Conservation (phyloP, 306 rosid genomes). For the Pyrus betulifolia region DNA sequence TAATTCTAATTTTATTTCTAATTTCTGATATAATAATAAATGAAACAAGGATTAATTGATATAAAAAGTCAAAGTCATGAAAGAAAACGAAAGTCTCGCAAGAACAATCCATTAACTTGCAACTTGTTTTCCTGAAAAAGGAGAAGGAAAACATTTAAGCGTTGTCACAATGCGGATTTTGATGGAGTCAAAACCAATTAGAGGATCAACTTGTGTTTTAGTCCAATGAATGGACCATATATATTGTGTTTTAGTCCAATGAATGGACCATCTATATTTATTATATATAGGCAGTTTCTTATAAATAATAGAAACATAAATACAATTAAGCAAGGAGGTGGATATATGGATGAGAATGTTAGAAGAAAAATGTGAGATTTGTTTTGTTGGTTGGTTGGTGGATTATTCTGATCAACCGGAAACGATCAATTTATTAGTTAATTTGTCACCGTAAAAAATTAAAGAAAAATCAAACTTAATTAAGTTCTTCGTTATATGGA, state of each 20-base stretch:
- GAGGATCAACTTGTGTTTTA: neutral
- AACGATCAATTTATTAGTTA: constrained; percentile 4
- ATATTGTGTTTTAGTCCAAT: neutral
- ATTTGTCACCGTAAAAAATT: neutral
- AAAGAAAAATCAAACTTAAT: neutral
- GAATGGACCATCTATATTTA: neutral
- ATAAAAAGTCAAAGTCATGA: neutral
- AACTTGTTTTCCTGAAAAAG: neutral
- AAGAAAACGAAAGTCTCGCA: neutral
- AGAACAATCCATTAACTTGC: neutral
- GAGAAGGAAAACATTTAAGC: neutral
- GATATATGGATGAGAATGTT: neutral
- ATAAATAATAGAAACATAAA: neutral
- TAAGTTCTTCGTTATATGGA: neutral
- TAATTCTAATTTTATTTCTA: neutral
- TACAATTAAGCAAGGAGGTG: neutral
- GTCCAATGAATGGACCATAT: neutral
- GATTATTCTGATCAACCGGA: constrained; percentile 1
- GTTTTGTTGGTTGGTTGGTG: constrained; percentile 3
- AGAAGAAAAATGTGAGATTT: constrained; percentile 4
- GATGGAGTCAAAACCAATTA: neutral
- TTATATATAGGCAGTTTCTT: too few relatives aligned
- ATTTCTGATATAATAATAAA: neutral
- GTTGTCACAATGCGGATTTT: neutral
- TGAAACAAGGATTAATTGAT: neutral